Evolutionary conservation across 305 asterid genomes (phyloP).

Genomic region (Stenogyne calaminthoides): DNA sequence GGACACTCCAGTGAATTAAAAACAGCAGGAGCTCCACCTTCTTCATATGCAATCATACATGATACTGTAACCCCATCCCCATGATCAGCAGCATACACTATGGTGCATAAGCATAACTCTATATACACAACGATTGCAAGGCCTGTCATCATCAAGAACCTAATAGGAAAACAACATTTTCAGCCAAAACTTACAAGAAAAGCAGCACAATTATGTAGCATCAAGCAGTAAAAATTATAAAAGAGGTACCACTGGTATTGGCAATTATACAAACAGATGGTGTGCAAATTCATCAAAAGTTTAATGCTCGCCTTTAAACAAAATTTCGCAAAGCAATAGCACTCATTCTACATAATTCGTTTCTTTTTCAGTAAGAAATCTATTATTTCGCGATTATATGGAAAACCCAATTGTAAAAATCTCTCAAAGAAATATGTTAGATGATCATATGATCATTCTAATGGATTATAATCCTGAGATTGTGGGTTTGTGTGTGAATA

Average conservation of each 20-base stretch:
- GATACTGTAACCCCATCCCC: constrained; percentile 60
- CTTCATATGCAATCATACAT: constrained; percentile 66
- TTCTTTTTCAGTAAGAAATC: background rate
- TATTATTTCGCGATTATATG: background rate
- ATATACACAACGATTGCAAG: constrained; percentile 25
- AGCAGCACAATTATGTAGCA: constrained; percentile 6
- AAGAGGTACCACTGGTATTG: background rate
- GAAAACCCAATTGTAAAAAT: background rate
- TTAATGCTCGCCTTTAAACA: background rate
- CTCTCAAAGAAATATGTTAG: background rate
- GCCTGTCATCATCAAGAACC: constrained; percentile 35
- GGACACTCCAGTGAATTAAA: constrained; percentile 52
- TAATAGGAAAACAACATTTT: background rate
- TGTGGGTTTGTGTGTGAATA: background rate
- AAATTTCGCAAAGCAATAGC: background rate
- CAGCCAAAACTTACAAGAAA: constrained; percentile 4
- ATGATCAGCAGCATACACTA: constrained; percentile 28
- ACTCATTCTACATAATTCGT: background rate
- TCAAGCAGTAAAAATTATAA: background rate
- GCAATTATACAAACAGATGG: constrained; percentile 35
- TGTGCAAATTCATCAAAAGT: constrained; percentile 9
- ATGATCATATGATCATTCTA: background rate
- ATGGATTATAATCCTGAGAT: background rate
- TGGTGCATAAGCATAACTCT: constrained; percentile 37
- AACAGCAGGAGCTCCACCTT: constrained; percentile 65